These are phyloP conservation scores for Metarhizium robertsii DNA, from an alignment of 2,329 filamentous ascomycete genomes.

Conservation along the genomic window DNA sequence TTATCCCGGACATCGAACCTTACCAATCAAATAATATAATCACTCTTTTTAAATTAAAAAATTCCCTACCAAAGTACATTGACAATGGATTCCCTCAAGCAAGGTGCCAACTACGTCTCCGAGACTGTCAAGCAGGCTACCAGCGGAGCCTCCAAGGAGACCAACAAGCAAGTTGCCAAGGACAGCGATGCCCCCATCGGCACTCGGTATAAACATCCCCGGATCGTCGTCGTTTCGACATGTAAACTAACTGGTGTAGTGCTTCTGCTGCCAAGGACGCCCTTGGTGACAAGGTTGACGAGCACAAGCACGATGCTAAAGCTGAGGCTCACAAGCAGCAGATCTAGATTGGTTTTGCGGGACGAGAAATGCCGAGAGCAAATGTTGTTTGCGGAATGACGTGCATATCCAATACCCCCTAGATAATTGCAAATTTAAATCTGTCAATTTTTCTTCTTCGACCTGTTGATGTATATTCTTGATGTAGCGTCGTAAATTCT, in stretches of 20 bases:
- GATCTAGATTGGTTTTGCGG: constrained; percentile 19
- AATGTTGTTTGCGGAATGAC: background rate
- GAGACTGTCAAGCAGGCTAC: constrained; percentile 51
- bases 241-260: constrained; percentile 18
- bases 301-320: constrained; percentile 30
- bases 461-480: too few species aligned
- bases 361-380: background rate
- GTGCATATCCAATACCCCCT: background rate
- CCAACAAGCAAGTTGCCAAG: constrained; percentile 62
- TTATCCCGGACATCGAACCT: background rate
- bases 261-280: constrained; percentile 40
- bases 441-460: too few species aligned
- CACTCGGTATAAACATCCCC: constrained; percentile 36
- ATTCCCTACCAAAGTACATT: background rate
- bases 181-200: constrained; percentile 40
- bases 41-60: constrained; percentile 5
- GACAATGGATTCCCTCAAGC: constrained; percentile 45
- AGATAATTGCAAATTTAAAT: background rate
- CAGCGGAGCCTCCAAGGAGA: constrained; percentile 53
- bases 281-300: constrained; percentile 34
- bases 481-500: too few species aligned
- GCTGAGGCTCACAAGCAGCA: constrained; percentile 31
- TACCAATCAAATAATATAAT: constrained; percentile 2
- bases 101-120: constrained; percentile 57
- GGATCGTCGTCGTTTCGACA: too few species aligned